Conservation (phyloP, 2,329 filamentous ascomycete genomes). For the Fusarium nanum region DNA sequence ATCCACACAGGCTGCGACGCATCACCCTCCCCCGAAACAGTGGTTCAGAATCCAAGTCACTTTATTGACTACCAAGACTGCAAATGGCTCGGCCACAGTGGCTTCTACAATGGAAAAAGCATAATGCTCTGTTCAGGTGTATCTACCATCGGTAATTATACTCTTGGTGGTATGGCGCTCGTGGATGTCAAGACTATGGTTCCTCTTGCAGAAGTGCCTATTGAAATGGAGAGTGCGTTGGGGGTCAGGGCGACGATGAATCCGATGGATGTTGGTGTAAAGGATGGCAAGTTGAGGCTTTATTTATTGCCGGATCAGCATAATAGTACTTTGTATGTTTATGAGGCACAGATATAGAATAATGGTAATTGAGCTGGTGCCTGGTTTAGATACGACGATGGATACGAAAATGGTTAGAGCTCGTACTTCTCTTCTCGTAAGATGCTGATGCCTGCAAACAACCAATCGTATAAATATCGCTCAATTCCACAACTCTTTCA, state of each 20-base stretch:
- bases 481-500: not conserved
- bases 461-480: not conserved
- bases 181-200: slow-evolving; percentile 59
- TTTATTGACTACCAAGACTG: slow-evolving; percentile 65
- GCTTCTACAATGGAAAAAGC: slow-evolving; percentile 50
- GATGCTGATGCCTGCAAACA: not conserved
- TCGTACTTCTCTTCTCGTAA: no score
- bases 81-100: slow-evolving; percentile 60
- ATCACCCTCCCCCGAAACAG: slow-evolving; percentile 26
- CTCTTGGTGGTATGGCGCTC: slow-evolving; percentile 60
- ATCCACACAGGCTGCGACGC: slow-evolving; percentile 33
- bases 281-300: slow-evolving; percentile 58
- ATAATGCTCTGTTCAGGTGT: slow-evolving; percentile 63
- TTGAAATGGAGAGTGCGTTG: slow-evolving; percentile 54
- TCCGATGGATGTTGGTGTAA: slow-evolving; percentile 59
- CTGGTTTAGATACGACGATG: slow-evolving; percentile 18
- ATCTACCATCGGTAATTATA: slow-evolving; percentile 50
- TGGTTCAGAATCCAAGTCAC: slow-evolving; percentile 54
- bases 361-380: slow-evolving; percentile 17
- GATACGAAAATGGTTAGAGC: slow-evolving; percentile 11
- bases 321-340: slow-evolving; percentile 60
- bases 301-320: slow-evolving; percentile 62
- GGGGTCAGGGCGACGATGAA: slow-evolving; percentile 60
- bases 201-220: slow-evolving; percentile 59
- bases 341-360: slow-evolving; percentile 53